Conservation (phyloP, 345 rosid genomes). For the Clarkia xantiana region DNA sequence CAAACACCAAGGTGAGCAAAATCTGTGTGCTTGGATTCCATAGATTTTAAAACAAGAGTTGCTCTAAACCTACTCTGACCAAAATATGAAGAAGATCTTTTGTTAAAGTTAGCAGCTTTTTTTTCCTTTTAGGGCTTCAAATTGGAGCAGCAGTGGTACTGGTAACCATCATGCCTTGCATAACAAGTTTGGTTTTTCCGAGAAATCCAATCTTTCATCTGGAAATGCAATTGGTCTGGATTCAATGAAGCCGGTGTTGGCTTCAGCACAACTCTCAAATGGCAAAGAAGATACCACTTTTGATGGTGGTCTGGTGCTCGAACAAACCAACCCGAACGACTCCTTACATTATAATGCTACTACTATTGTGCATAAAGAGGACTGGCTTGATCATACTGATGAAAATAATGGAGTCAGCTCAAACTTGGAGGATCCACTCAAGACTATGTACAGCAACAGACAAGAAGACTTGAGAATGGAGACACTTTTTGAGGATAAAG, state of each 20-base stretch:
- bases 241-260: too few relatives aligned
- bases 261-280: too few relatives aligned
- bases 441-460: conserved; percentile 35
- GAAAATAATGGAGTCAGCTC: conserved; percentile 45
- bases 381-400: conserved; percentile 15
- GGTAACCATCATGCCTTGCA: too few relatives aligned
- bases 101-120: too few relatives aligned
- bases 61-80: too few relatives aligned
- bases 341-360: conserved; percentile 29
- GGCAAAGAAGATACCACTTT: conserved; percentile 15
- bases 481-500: conserved; percentile 46
- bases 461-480: conserved; percentile 30
- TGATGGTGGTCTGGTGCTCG: conserved; percentile 20
- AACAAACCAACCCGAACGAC: conserved; percentile 17
- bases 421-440: conserved; percentile 32
- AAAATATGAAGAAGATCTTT: too few relatives aligned
- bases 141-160: too few relatives aligned
- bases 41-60: too few relatives aligned
- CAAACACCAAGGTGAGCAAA: conserved; percentile 22
- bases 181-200: too few relatives aligned
- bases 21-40: background rate
- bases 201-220: conserved; percentile 2
- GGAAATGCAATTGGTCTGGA: conserved; percentile 9
- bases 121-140: too few relatives aligned
- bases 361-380: conserved; percentile 11